phyloP scores from a whole-genome alignment of 2,329 filamentous ascomycete species.

The Plectosphaerella cucumerina region DNA sequence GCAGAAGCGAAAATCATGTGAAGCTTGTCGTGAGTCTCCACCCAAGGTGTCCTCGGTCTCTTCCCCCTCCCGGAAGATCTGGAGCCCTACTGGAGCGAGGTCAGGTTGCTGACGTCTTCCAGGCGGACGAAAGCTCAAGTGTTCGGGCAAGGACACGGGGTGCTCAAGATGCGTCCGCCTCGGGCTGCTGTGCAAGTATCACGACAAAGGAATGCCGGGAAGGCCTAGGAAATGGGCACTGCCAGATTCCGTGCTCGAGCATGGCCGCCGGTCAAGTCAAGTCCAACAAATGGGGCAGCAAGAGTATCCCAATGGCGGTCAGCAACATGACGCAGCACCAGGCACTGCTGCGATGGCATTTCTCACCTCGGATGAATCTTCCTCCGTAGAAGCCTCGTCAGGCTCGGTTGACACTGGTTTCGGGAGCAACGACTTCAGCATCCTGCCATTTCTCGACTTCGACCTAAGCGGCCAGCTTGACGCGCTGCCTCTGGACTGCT shows the following conservation, averaged over 20 bases:
- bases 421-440: constrained; percentile 6
- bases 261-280: neutral
- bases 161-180: constrained; percentile 19
- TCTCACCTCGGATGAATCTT: neutral
- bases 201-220: constrained; percentile 21
- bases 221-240: constrained; percentile 19
- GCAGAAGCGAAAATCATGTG: constrained; percentile 21
- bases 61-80: neutral
- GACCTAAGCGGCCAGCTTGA: constrained; percentile 4
- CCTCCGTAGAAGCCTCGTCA: neutral
- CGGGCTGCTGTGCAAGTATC: constrained; percentile 19
- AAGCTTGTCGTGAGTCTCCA: constrained; percentile 19
- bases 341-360: neutral
- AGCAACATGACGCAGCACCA: neutral
- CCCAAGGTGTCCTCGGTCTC: neutral
- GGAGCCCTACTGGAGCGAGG: neutral
- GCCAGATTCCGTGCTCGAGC: constrained; percentile 8
- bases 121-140: constrained; percentile 22
- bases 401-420: neutral
- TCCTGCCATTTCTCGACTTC: constrained; percentile 13
- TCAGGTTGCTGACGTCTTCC: neutral
- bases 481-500: constrained; percentile 6
- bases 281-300: neutral
- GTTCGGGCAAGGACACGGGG: constrained; percentile 20
- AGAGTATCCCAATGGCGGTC: neutral